Conservation (phyloP, 345 rosid species). For the Salix exigua region DNA sequence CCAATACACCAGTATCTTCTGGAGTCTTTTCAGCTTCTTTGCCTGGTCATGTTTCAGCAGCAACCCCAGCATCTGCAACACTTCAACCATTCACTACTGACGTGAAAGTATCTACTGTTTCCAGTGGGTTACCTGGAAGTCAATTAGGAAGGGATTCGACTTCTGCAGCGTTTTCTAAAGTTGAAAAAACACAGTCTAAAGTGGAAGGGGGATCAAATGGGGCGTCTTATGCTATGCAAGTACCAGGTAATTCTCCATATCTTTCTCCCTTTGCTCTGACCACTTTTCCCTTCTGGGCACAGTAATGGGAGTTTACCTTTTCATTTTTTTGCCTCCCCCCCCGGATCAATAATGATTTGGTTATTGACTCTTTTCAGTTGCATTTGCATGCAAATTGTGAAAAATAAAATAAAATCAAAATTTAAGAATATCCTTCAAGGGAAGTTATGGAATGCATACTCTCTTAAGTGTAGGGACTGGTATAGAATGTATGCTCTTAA, state of each 20-base stretch:
- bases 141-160: constrained; percentile 47
- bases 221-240: constrained; percentile 27
- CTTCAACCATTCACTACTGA: constrained; percentile 43
- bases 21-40: constrained; percentile 37
- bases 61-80: constrained; percentile 30
- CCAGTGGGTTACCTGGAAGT: constrained; percentile 39
- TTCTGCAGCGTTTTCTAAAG: constrained; percentile 39
- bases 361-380: background rate
- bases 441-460: background rate
- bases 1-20: constrained; percentile 33
- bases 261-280: background rate
- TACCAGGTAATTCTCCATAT: constrained; percentile 40
- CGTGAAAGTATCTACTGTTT: constrained; percentile 31
- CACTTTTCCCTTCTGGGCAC: background rate
- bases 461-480: background rate
- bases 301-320: background rate
- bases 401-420: background rate
- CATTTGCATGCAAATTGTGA: background rate
- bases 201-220: constrained; percentile 51
- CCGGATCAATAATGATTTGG: background rate
- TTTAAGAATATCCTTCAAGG: background rate
- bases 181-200: constrained; percentile 42
- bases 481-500: background rate
- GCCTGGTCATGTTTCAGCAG: constrained; percentile 31
- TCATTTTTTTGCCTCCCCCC: background rate